These are phyloP conservation scores for Panaeolus cyanescens DNA, from an alignment of 768 basidiomycete genomes.

Conservation along the genomic window DNA sequence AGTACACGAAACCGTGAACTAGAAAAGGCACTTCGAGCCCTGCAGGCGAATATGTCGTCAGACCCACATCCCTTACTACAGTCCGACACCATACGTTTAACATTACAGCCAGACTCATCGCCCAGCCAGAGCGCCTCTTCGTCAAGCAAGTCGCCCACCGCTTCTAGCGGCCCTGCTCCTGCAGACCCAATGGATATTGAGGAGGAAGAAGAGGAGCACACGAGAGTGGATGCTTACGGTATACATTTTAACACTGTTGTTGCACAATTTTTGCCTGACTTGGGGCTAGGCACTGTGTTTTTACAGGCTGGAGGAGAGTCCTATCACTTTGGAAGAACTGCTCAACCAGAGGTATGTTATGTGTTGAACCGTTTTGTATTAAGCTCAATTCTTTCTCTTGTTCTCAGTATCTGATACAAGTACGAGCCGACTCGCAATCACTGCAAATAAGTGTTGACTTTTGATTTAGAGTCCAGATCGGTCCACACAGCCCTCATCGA, in stretches of 20 bases:
- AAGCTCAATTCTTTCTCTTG: conserved; percentile 8
- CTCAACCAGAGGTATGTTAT: conserved; percentile 62
- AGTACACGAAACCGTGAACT: conserved; percentile 59
- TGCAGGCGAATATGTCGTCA: conserved; percentile 51
- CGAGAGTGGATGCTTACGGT: conserved; percentile 45
- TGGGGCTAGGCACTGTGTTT: conserved; percentile 25
- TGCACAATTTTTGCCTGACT: neutral
- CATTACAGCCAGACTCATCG: conserved; percentile 14
- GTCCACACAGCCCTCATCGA: neutral
- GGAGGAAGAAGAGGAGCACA: conserved; percentile 37
- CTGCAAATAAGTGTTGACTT: neutral
- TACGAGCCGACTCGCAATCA: conserved; percentile 25
- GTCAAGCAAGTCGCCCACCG: conserved; percentile 25
- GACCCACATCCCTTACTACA: conserved; percentile 52
- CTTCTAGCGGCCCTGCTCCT: conserved; percentile 9
- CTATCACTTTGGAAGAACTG: conserved; percentile 63
- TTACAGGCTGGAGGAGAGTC: conserved; percentile 57
- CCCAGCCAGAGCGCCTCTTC: conserved; percentile 21
- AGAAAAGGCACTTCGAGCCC: conserved; percentile 54
- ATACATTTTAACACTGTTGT: neutral
- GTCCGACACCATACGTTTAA: conserved; percentile 27
- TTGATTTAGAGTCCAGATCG: neutral
- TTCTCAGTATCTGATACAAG: conserved; percentile 59
- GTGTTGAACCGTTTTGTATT: neutral
- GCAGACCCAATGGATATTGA: conserved; percentile 15